Evolutionary conservation across 208 protist species (phyloP).

Genomic region (Plasmodiophora brassicae): DNA sequence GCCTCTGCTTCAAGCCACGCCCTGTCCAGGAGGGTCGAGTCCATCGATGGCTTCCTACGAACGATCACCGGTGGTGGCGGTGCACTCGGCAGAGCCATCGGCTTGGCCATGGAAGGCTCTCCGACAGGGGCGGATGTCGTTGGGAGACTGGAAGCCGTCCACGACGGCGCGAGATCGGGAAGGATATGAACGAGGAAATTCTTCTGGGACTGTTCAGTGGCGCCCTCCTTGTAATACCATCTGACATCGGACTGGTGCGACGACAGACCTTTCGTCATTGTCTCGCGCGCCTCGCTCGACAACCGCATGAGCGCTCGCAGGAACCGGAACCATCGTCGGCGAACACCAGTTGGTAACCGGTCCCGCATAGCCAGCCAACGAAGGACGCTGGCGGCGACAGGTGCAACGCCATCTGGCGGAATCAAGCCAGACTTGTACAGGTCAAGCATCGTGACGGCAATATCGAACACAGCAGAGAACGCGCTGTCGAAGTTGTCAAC

Average conservation of each 20-base stretch:
- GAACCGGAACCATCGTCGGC: conserved; percentile 19
- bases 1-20: background rate
- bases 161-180: background rate
- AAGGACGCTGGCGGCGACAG: background rate
- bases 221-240: background rate
- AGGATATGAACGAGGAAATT: background rate
- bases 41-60: background rate
- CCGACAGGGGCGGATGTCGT: no score
- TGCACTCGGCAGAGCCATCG: background rate
- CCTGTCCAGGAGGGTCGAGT: background rate
- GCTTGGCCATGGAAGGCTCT: no score
- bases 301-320: background rate
- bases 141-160: background rate
- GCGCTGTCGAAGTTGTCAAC: conserved; percentile 13
- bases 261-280: background rate
- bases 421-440: no score
- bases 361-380: background rate
- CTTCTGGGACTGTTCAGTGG: background rate
- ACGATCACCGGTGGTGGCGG: background rate
- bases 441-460: background rate
- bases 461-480: conserved; percentile 16
- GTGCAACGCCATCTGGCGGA: background rate
- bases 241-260: background rate
- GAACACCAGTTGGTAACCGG: background rate
- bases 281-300: background rate